Evolutionary conservation across 2,329 filamentous ascomycete species (phyloP).

Genomic region (Pseudopithomyces chartarum): DNA sequence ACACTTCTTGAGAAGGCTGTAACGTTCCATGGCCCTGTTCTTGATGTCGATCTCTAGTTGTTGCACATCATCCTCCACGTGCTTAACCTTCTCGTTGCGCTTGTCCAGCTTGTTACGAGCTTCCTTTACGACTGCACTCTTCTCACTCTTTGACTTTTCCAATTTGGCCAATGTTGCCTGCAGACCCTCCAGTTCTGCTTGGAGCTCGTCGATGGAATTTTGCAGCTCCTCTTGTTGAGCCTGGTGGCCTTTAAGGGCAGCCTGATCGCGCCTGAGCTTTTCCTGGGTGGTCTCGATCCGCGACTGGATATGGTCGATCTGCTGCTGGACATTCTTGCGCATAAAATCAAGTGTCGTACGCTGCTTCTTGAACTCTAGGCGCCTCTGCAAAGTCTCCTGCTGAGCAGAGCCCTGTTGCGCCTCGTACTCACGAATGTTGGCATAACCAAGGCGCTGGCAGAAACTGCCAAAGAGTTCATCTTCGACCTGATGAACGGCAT

Average conservation of each 20-base stretch:
- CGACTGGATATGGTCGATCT: conserved; percentile 70
- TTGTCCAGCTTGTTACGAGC: conserved; percentile 82
- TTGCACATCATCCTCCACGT: conserved; percentile 73
- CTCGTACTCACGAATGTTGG: conserved; percentile 90
- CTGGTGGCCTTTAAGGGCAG: conserved; percentile 67
- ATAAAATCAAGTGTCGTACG: conserved; percentile 65
- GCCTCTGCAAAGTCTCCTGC: conserved; percentile 86
- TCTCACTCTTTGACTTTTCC: conserved; percentile 69
- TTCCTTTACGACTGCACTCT: conserved; percentile 76
- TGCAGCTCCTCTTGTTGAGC: conserved; percentile 76
- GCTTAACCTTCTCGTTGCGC: conserved; percentile 81
- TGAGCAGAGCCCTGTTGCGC: conserved; percentile 90
- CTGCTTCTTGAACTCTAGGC: conserved; percentile 84
- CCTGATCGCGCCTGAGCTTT: conserved; percentile 68
- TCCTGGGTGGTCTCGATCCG: conserved; percentile 73
- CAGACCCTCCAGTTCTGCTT: conserved; percentile 77
- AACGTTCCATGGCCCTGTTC: conserved; percentile 81
- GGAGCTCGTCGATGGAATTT: conserved; percentile 71
- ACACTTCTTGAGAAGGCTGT: conserved; percentile 82
- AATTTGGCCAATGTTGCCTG: conserved; percentile 72
- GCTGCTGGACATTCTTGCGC: conserved; percentile 69
- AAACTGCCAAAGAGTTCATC: conserved; percentile 87
- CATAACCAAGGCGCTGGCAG: conserved; percentile 84
- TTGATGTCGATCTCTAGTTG: conserved; percentile 84
- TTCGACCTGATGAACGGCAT: conserved; percentile 78